A percentile compares a stretch with the other conserved stretches of the same genome.
These are phyloP conservation scores for Trebouxia sp. DNA, from an alignment of 139 green algal genomes.

Conservation along the genomic window DNA sequence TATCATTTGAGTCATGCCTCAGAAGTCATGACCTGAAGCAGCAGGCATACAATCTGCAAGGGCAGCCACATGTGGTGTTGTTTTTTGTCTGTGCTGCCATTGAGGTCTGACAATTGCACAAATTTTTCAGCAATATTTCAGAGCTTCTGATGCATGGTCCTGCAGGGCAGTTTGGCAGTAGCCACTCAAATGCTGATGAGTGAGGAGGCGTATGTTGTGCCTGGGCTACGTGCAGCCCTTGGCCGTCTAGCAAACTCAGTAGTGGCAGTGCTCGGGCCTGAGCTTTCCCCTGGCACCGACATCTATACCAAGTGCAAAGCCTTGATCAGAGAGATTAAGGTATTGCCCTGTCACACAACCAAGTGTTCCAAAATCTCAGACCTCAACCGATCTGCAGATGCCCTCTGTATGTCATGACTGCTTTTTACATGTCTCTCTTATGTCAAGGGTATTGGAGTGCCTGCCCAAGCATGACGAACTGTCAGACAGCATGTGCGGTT, in stretches of 20 bases:
- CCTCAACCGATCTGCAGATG: too few species aligned
- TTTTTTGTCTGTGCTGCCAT: neutral
- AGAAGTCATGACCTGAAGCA: too few species aligned
- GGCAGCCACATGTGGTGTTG: neutral
- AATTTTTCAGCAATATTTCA: too few species aligned
- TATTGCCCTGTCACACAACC: neutral
- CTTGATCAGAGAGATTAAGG: conserved; percentile 54
- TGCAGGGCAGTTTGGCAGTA: conserved; percentile 65
- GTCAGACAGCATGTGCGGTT: too few species aligned
- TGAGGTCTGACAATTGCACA: too few species aligned
- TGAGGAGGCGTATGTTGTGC: conserved; percentile 46
- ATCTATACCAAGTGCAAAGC: conserved; percentile 68
- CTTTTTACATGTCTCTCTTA: too few species aligned
- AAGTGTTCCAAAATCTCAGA: too few species aligned
- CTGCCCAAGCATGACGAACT: too few species aligned
- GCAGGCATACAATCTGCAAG: too few species aligned
- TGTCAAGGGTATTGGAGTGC: too few species aligned
- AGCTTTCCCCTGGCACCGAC: conserved; percentile 69
- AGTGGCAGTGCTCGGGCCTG: conserved; percentile 86
- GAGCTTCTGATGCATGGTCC: neutral
- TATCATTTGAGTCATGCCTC: too few species aligned
- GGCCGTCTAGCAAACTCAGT: conserved; percentile 88
- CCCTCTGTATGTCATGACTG: too few species aligned
- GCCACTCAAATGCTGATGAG: conserved; percentile 59
- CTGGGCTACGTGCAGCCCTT: conserved; percentile 63